Base-by-base conservation (phyloP, 345 rosid genomes). In the Populus tremula region DNA sequence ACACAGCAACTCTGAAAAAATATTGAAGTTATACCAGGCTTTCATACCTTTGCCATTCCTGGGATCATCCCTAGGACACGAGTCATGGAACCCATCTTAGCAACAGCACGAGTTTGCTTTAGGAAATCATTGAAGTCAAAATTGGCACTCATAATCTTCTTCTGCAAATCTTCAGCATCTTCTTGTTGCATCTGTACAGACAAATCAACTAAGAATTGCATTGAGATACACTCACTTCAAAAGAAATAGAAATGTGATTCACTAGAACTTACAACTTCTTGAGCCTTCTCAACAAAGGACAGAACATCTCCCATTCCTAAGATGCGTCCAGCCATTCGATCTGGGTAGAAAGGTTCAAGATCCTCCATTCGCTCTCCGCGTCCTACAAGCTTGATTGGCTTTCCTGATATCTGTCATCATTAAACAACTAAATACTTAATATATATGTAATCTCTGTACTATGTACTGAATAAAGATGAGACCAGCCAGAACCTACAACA, bases 231-330 rank as follows among this genome's bases (percentile, higher is more conserved):
- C 49, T 29, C 49, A 35, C 41, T 61, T 72, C 39, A 73, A 59
- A 59, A 31, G 53, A 78, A 76, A 8, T 45, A 67, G 64, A 71
- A 69, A 75, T 20, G 49, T 73, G 69, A 62, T 68, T 71, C 67
- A 47, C n/a, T 63, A 14, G 31, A 74, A 85, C 97, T 87, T 85
- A 96, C 98, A 72, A 90, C 97, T 93, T 96, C 98, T 84, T 91
- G 89, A 20, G 99, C 99, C 82, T 96, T 96, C 88, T 96, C 98
- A 70, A 96, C 99, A 72, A 93, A 96, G 50, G 99, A 89, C 74
- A 96, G 96, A 70, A 93, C 98, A 79, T 93, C 97, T 82, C 99
- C 99, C 99, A 96, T 96, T 84, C 99, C 98, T 73, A 92, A 85
- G 80, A 96, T 92, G 36, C 99, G 84, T 72, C 98, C 99, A 80